These are phyloP conservation scores for Asclepias syriaca DNA, from an alignment of 257 asterid genomes.

Conservation along the genomic window DNA sequence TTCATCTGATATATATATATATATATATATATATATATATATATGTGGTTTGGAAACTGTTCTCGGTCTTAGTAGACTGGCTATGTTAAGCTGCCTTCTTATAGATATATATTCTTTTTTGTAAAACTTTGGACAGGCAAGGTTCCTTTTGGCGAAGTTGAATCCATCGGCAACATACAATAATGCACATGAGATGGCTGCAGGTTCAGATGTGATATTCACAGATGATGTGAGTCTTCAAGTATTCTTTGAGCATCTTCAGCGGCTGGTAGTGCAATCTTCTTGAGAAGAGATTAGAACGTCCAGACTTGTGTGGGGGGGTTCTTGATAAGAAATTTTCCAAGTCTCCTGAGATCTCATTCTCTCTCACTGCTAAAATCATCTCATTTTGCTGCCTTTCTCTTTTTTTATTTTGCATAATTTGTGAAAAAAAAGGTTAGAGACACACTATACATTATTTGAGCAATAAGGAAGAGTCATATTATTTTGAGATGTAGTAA, in stretches of 20 bases:
- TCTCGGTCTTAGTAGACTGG: background rate
- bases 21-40: background rate
- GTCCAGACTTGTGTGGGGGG: background rate
- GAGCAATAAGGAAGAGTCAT: constrained; percentile 12
- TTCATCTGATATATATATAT: too few relatives aligned
- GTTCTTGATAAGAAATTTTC: constrained; percentile 10
- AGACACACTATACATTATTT: constrained; percentile 12
- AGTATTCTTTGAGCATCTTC: constrained; percentile 91
- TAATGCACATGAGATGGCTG: constrained; percentile 73
- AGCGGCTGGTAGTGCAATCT: constrained; percentile 89
- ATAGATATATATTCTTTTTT: background rate
- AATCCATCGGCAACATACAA: constrained; percentile 95
- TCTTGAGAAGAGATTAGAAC: constrained; percentile 35
- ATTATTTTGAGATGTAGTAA: constrained; percentile 21
- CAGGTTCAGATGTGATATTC: constrained; percentile 85
- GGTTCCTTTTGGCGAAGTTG: constrained; percentile 89
- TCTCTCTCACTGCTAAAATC: constrained; percentile 8
- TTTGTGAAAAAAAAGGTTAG: constrained; percentile 13
- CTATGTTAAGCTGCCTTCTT: background rate
- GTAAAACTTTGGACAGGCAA: constrained; percentile 57
- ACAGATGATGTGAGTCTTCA: constrained; percentile 95
- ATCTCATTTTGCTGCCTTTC: constrained; percentile 7
- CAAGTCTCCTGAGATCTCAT: constrained; percentile 1
- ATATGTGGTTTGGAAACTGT: too few relatives aligned
- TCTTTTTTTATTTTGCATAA: constrained; percentile 1